Evolutionary conservation across 176 grass and related monocot genomes (phyloP).

Genomic region (sorghum (Sorghum bicolor)): Sorghum_bicolor_NCBIv3 NC_012870.2:64563501-64564000

Average conservation of each 20-base stretch:
- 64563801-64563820: conserved; percentile 46
- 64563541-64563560: conserved; percentile 67
- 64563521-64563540: conserved; percentile 34
- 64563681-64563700: conserved; percentile 66
- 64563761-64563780: conserved; percentile 12
- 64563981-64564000: not conserved
- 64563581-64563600: conserved; percentile 82
- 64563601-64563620: conserved; percentile 93
- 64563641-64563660: conserved; percentile 57
- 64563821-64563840: conserved; percentile 96
- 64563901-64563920: conserved; percentile 65
- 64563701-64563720: conserved; percentile 64
- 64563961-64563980: not conserved
- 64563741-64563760: not conserved
- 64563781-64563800: not conserved
- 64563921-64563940: conserved; percentile 4
- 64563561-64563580: conserved; percentile 72
- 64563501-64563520: conserved; percentile 16
- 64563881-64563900: conserved; percentile 69
- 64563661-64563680: conserved; percentile 68
- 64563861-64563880: conserved; percentile 78
- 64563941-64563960: not conserved
- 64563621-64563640: conserved; percentile 54
- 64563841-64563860: conserved; percentile 88
- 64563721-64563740: conserved; percentile 82